Evolutionary conservation across 2,329 filamentous ascomycete genomes (phyloP).

Genomic region (Rutstroemia sp.): DNA sequence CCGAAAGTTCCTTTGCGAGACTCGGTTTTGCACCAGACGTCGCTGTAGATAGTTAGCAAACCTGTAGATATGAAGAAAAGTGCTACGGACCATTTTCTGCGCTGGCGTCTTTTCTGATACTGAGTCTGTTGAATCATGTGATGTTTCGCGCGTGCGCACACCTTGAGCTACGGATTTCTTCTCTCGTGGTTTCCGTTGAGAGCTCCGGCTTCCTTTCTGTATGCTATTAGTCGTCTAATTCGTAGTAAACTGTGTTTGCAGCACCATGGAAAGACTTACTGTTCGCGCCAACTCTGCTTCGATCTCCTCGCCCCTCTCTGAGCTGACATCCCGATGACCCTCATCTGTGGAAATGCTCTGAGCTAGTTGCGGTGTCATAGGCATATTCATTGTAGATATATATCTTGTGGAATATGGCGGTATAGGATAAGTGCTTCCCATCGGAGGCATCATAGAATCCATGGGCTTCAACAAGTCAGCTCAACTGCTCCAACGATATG

Average conservation of each 20-base stretch:
- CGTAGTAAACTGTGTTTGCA: neutral
- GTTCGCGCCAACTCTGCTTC: neutral
- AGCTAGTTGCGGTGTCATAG: neutral
- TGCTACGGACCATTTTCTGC: constrained; percentile 7
- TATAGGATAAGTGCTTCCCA: constrained; percentile 2
- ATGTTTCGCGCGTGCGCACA: constrained; percentile 8
- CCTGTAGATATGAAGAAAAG: neutral
- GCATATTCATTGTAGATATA: neutral
- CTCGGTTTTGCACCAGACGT: constrained; percentile 9
- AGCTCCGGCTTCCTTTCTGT: constrained; percentile 1
- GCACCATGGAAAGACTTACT: neutral
- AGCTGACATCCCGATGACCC: neutral
- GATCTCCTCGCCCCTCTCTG: constrained; percentile 1
- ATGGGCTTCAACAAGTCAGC: neutral
- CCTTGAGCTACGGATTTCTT: constrained; percentile 1
- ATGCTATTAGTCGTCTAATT: neutral
- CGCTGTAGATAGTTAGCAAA: neutral
- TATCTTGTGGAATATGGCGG: constrained; percentile 4
- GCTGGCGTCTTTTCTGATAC: constrained; percentile 6
- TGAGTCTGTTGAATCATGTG: constrained; percentile 9
- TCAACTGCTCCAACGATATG: neutral
- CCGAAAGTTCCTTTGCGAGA: constrained; percentile 9
- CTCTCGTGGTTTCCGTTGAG: neutral
- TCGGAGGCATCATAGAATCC: neutral
- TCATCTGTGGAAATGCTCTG: constrained; percentile 1